phyloP scores from a whole-genome alignment of 768 basidiomycete genomes.

The Auriscalpium microsporum region DNA sequence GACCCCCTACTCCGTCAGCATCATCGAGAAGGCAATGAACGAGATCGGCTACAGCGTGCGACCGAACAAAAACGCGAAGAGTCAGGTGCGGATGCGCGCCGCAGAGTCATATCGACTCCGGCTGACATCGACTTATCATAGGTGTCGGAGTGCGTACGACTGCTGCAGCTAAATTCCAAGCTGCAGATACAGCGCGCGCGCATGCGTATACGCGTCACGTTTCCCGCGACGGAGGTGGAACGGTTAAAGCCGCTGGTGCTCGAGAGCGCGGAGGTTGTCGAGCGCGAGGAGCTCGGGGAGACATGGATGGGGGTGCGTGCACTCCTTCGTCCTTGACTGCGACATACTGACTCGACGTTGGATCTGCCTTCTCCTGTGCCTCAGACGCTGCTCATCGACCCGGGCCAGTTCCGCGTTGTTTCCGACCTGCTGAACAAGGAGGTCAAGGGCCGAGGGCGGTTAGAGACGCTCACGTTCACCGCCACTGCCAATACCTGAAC shows the following conservation, averaged over 20 bases:
- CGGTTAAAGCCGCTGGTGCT: conserved; percentile 62
- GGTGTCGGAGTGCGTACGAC: conserved; percentile 86
- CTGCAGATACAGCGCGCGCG: conserved; percentile 88
- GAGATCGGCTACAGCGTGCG: conserved; percentile 92
- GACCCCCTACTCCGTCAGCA: conserved; percentile 83
- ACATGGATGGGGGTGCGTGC: conserved; percentile 83
- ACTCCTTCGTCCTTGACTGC: no score
- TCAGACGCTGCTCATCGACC: conserved; percentile 89
- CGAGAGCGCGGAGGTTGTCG: conserved; percentile 72
- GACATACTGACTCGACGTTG: background rate
- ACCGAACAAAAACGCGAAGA: conserved; percentile 84
- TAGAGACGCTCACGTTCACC: conserved; percentile 76
- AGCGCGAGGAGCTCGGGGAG: conserved; percentile 61
- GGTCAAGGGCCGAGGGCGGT: conserved; percentile 76
- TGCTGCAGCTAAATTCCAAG: conserved; percentile 72
- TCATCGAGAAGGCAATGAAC: conserved; percentile 97
- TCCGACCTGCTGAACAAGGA: conserved; percentile 88
- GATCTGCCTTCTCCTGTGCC: background rate
- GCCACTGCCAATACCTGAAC: conserved; percentile 38
- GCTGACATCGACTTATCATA: conserved; percentile 21
- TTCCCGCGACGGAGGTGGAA: conserved; percentile 60
- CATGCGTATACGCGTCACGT: conserved; percentile 82
- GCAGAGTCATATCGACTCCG: background rate
- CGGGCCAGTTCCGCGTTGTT: conserved; percentile 81
- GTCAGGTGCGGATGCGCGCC: conserved; percentile 52